Evolutionary conservation across 1,284 basidiomycete genomes (phyloP), one percentile per base, ranked within the genome.

Genomic region (Ganoderma leucocontextum): DNA sequence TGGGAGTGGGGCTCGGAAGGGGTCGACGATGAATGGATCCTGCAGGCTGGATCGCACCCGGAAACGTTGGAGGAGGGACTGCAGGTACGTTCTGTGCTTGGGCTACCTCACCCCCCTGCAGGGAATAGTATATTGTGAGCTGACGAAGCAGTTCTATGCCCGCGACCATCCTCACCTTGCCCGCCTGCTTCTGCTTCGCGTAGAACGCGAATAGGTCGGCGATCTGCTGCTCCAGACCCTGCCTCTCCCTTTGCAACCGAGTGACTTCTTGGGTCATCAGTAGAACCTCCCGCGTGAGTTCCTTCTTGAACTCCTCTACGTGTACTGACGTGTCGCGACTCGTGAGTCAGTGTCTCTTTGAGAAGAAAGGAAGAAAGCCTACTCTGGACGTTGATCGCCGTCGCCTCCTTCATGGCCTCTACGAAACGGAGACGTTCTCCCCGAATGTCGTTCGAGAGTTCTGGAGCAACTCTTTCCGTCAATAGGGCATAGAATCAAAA

Each of bases 331-430:
- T 53, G 41, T 60, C 47, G 41, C 4, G n/a, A n/a, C n/a, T n/a
- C n/a, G 13, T 64, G 47, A 9, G n/a, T 49, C 25, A 63, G 44
- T 33, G 59, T 60, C 35, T 25, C 42, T 47, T 15, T n/a, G 22
- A 22, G 36, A 42, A 60, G 25, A 39, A 36, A 42, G 17, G 35
- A 35, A 39, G n/a, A 52, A 49, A 38, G 77, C 86, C 80, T 78
- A 93, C 93, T 82, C 77, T 93, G 89, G 8, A 96, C 89, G 72
- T 96, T 95, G 76, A 95, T 92, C 1, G 89, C 88, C 0, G 95
- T 96, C 1, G 94, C 95, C 73, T 95, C 91, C 76, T 93, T 93
- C 94, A 96, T 96, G 19, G 94, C 93, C 74, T 96, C 95, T 12
- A 96, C 91, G 75, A 96, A 96, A 5, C 92, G 84, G 64, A 96